Base-by-base conservation (phyloP, 1,284 basidiomycete genomes). In the Pseudozyma flocculosa region DNA sequence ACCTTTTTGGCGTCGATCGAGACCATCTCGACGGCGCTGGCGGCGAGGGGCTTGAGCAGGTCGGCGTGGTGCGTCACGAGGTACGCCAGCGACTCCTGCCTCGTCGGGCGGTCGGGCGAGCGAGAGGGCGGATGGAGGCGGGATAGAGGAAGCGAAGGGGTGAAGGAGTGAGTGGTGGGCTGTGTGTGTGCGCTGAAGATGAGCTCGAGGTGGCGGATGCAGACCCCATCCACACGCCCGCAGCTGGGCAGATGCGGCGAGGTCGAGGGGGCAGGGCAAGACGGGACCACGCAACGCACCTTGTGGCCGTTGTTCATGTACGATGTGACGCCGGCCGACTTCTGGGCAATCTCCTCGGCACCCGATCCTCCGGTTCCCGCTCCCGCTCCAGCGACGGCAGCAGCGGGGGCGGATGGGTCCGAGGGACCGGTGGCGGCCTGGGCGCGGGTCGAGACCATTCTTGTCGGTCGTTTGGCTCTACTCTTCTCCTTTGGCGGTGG, bases 251-350 rank as follows among this genome's bases (percentile, higher is more conserved):
- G n/a, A n/a, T n/a, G 26, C 11, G 26, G 26, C 26, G 7, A 29
- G 7, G 26, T 29, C 11, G 26, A 29, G 26, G 7, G 26, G 15
- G 23, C 22, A 18, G 10, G 40, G 8, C 7, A 41, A 26, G 40
- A 19, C 17, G 29, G 11, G 21, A 29, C 14, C 13, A 32, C n/a
- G n/a, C n/a, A 14, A 14, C 57, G 41, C 29, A 65, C 62, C 62
- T 61, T 54, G 54, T 65, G 62, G 22, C 60, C 62, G 22, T 57
- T 65, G 62, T 65, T 65, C 62, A 65, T 65, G 51, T 65, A 57
- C 17, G 57, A 57, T 38, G 60, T 44, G 34, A 65, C 60, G 26
- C 54, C 54, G 14, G 56, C 62, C 21, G 57, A 53, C 54, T 65
- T 65, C 30, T 57, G 45, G 37, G 54, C 57, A 21, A 65, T 40